Percentiles rank a stretch among this genome's conserved stretches.
phyloP scores from a whole-genome alignment of 352 stramenopile genomes.

The Detonula confervacea region DNA sequence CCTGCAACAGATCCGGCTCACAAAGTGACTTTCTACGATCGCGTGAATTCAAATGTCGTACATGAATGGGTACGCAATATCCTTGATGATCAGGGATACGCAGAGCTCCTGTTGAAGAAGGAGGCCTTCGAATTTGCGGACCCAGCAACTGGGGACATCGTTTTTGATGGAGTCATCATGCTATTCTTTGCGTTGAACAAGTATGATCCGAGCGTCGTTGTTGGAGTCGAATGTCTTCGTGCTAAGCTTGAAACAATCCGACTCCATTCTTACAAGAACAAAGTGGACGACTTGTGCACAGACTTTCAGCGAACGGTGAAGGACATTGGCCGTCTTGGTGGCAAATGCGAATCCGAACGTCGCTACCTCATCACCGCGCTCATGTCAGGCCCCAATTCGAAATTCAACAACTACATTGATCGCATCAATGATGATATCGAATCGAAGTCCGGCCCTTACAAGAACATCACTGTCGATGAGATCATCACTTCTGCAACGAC shows the following conservation, averaged over 20 bases:
- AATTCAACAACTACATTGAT: too few relatives aligned
- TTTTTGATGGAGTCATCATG: not conserved
- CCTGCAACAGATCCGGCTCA: not conserved
- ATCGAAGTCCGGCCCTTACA: too few relatives aligned
- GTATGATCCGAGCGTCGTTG: conserved; percentile 1
- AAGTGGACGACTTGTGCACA: not conserved
- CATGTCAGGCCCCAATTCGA: too few relatives aligned
- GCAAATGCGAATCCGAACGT: conserved; percentile 2
- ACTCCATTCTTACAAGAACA: conserved; percentile 5
- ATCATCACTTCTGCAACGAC: not conserved
- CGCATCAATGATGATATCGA: too few relatives aligned
- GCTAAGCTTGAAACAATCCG: not conserved
- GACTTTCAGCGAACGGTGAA: not conserved
- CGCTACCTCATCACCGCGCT: not conserved
- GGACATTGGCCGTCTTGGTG: not conserved
- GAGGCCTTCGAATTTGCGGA: not conserved
- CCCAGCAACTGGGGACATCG: not conserved
- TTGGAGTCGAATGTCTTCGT: not conserved
- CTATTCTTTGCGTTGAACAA: not conserved
- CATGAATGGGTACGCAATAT: not conserved
- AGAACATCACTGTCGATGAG: not conserved
- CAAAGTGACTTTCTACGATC: not conserved
- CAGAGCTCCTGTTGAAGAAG: not conserved
- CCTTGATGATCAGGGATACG: not conserved
- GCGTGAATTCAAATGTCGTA: not conserved